Evolutionary conservation across 2,329 filamentous ascomycete species (phyloP).

Genomic region (Phialophora chinensis): DNA sequence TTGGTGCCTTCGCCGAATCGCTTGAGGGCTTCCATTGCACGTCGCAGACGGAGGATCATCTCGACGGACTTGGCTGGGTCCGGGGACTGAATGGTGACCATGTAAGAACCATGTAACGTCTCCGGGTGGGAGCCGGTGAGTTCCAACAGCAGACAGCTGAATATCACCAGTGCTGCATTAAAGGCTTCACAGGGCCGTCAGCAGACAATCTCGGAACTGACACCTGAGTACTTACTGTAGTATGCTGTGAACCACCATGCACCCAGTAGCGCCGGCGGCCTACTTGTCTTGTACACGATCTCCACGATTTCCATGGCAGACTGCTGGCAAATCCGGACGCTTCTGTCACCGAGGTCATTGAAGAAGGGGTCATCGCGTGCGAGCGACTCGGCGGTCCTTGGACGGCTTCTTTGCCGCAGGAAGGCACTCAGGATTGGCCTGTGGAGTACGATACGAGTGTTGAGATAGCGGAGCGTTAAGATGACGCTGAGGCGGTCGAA

Average conservation of each 20-base stretch:
- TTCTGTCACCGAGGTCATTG: slow-evolving; percentile 31
- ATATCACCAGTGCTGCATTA: slow-evolving; percentile 46
- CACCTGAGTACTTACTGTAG: slow-evolving; percentile 41
- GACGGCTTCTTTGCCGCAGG: slow-evolving; percentile 23
- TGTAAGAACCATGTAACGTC: slow-evolving; percentile 14
- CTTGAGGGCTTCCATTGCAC: slow-evolving; percentile 29
- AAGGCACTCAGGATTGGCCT: slow-evolving; percentile 32
- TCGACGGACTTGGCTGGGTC: slow-evolving; percentile 26
- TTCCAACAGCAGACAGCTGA: slow-evolving; percentile 38
- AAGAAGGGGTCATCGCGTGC: slow-evolving; percentile 31
- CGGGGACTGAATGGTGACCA: slow-evolving; percentile 16
- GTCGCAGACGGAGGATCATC: slow-evolving; percentile 28
- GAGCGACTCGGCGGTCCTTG: slow-evolving; percentile 3
- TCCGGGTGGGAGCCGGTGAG: slow-evolving; percentile 23
- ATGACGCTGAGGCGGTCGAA: slow-evolving; percentile 34
- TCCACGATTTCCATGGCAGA: slow-evolving; percentile 47
- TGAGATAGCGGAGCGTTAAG: slow-evolving; percentile 33
- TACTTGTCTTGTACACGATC: slow-evolving; percentile 38
- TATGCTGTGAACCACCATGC: slow-evolving; percentile 53
- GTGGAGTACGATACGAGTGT: slow-evolving; percentile 33
- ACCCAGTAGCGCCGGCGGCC: slow-evolving; percentile 42
- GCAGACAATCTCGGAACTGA: slow-evolving; percentile 31
- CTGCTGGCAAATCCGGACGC: slow-evolving; percentile 41
- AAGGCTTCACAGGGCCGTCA: slow-evolving; percentile 40
- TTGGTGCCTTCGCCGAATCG: slow-evolving; percentile 33